Percentiles rank a stretch among this genome's conserved stretches.
phyloP scores from a whole-genome alignment of 1,139 yeast species.

The Magnusiomyces tetraspermus region DNA sequence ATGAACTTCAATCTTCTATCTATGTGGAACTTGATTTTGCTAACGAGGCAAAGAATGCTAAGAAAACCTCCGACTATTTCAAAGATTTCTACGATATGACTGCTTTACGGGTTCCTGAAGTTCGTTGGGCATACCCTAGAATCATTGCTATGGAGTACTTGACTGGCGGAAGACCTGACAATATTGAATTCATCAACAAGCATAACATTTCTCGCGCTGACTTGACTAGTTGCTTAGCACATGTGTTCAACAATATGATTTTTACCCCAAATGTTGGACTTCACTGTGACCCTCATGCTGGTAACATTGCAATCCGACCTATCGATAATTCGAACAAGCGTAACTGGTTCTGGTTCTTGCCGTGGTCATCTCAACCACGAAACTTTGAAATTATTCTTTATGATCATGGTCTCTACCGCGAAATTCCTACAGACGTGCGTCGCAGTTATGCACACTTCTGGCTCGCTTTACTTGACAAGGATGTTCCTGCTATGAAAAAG shows the following conservation, averaged over 20 bases:
- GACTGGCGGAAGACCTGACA: slow-evolving; percentile 75
- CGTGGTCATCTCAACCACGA: slow-evolving; percentile 37
- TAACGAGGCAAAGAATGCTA: slow-evolving; percentile 78
- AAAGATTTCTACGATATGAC: slow-evolving; percentile 47
- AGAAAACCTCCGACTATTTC: slow-evolving; percentile 59
- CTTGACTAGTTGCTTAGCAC: slow-evolving; percentile 78
- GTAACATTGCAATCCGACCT: slow-evolving; percentile 74
- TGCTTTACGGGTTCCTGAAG: slow-evolving; percentile 69
- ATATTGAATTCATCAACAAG: slow-evolving; percentile 51
- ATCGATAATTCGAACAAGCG: slow-evolving; percentile 15
- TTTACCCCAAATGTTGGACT: slow-evolving; percentile 85
- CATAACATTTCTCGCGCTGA: slow-evolving; percentile 64
- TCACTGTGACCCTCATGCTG: slow-evolving; percentile 98
- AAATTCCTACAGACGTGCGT: slow-evolving; percentile 68
- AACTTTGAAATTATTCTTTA: slow-evolving; percentile 87
- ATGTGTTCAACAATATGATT: slow-evolving; percentile 88
- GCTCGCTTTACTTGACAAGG: slow-evolving; percentile 73
- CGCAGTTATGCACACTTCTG: slow-evolving; percentile 85
- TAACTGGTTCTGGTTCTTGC: slow-evolving; percentile 12
- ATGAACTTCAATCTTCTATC: slow-evolving; percentile 77
- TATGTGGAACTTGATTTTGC: slow-evolving; percentile 81
- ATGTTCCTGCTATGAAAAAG: slow-evolving; percentile 53
- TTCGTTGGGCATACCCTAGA: slow-evolving; percentile 57
- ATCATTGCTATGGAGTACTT: slow-evolving; percentile 81
- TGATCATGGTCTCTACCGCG: slow-evolving; percentile 90